A percentile compares a stretch with the other conserved stretches of the same genome.
phyloP scores from a whole-genome alignment of 768 basidiomycete species.

The Lentinula detonsa region DNA sequence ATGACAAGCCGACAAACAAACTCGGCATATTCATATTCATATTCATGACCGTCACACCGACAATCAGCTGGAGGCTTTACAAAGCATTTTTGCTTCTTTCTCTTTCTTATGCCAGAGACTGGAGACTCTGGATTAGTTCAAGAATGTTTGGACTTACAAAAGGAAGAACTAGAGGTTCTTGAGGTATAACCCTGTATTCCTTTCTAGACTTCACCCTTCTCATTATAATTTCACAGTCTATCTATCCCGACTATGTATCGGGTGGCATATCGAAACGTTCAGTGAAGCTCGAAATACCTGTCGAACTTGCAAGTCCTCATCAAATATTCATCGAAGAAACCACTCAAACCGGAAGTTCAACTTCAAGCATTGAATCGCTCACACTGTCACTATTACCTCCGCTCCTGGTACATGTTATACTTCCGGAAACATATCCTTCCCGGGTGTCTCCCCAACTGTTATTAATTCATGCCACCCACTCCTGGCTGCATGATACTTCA shows the following conservation, averaged over 20 bases:
- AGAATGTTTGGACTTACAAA: slow-evolving; percentile 31
- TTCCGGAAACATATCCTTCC: slow-evolving; percentile 53
- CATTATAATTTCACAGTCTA: slow-evolving; percentile 42
- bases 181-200: slow-evolving; percentile 30
- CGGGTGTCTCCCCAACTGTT: slow-evolving; percentile 44
- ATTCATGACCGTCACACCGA: not conserved
- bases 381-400: slow-evolving; percentile 56
- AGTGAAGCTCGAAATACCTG: slow-evolving; percentile 57
- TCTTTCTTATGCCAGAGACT: not conserved
- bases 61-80: not conserved
- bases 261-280: slow-evolving; percentile 24
- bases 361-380: slow-evolving; percentile 14
- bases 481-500: slow-evolving; percentile 47
- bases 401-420: slow-evolving; percentile 46
- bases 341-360: slow-evolving; percentile 4
- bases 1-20: not conserved
- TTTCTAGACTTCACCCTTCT: not conserved
- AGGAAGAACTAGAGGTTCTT: slow-evolving; percentile 58
- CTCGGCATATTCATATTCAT: not conserved
- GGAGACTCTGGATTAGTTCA: not conserved
- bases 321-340: slow-evolving; percentile 29
- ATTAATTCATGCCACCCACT: slow-evolving; percentile 48
- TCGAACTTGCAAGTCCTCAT: slow-evolving; percentile 48
- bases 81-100: not conserved
- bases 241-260: slow-evolving; percentile 63